Evolutionary conservation across 768 basidiomycete species (phyloP).

Genomic region (Hysterangium stoloniferum): DNA sequence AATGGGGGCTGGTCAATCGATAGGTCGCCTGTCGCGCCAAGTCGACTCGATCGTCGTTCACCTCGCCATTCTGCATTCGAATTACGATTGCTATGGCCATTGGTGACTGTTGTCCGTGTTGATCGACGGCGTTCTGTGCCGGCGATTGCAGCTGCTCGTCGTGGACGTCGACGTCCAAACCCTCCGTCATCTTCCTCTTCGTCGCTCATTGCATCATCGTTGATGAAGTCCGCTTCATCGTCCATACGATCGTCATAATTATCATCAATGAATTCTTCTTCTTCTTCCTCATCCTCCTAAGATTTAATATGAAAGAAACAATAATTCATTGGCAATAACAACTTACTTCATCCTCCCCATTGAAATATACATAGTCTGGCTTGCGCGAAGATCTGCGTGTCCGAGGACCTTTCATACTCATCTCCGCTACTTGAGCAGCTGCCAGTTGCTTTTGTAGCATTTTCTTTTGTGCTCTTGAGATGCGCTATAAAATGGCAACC

Average conservation of each 20-base stretch:
- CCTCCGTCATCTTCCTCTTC: conserved; percentile 26
- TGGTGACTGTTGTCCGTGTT: conserved; percentile 36
- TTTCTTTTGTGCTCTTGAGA: conserved; percentile 61
- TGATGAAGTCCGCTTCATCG: conserved; percentile 52
- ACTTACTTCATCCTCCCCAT: conserved; percentile 57
- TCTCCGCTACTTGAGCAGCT: conserved; percentile 48
- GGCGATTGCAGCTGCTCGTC: conserved; percentile 10
- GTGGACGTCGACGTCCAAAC: conserved; percentile 29
- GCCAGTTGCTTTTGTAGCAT: conserved; percentile 55
- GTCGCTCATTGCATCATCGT: conserved; percentile 31
- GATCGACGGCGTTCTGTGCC: conserved; percentile 30
- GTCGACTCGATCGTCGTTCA: conserved; percentile 62
- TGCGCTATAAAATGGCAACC: conserved; percentile 43
- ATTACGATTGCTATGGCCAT: conserved; percentile 44
- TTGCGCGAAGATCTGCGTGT: conserved; percentile 65
- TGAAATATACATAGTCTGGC: conserved; percentile 76
- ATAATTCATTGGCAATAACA: conserved; percentile 17
- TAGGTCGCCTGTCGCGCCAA: conserved; percentile 48
- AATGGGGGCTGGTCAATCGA: conserved; percentile 39
- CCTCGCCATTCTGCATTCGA: conserved; percentile 58
- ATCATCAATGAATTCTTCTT: conserved; percentile 52
- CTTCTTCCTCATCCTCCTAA: conserved; percentile 43
- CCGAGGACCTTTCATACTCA: conserved; percentile 71
- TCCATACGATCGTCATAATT: conserved; percentile 32
- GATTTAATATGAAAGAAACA: conserved; percentile 21